Percentiles rank a stretch among this genome's conserved stretches.
These are phyloP conservation scores for Epichloe elymi DNA, from an alignment of 2,329 filamentous ascomycete genomes.

Conservation along the genomic window DNA sequence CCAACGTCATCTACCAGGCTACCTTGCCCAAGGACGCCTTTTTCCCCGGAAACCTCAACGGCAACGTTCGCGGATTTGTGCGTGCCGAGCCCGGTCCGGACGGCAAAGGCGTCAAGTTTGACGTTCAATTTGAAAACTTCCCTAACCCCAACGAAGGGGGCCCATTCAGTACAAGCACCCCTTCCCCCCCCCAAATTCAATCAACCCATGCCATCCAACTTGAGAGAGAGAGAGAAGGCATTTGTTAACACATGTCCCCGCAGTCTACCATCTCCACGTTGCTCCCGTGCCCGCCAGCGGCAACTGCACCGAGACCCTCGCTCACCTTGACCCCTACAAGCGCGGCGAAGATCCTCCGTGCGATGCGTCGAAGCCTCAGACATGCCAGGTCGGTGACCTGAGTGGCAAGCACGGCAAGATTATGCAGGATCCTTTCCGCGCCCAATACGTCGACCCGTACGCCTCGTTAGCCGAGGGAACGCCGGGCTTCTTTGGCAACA, in stretches of 20 bases:
- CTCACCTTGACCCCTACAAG: constrained; percentile 58
- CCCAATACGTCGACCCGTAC: constrained; percentile 42
- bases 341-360: constrained; percentile 51
- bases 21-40: constrained; percentile 39
- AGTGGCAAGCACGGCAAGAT: constrained; percentile 60
- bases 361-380: constrained; percentile 39
- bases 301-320: constrained; percentile 56
- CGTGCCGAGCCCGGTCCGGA: constrained; percentile 30
- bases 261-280: constrained; percentile 63
- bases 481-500: constrained; percentile 50
- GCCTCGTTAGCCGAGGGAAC: constrained; percentile 38
- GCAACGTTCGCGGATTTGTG: constrained; percentile 36
- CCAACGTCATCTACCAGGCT: constrained; percentile 40
- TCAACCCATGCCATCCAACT: too few species aligned
- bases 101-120: constrained; percentile 42
- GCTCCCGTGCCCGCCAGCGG: constrained; percentile 48
- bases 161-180: constrained; percentile 46
- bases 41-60: constrained; percentile 34
- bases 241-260: not conserved
- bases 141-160: constrained; percentile 42
- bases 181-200: constrained; percentile 7
- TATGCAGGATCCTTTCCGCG: constrained; percentile 32
- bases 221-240: not conserved
- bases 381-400: constrained; percentile 66
- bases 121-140: constrained; percentile 43